These are phyloP conservation scores for Malus hybrid DNA, from an alignment of 331 rosid genomes.

Conservation along the genomic window DNA sequence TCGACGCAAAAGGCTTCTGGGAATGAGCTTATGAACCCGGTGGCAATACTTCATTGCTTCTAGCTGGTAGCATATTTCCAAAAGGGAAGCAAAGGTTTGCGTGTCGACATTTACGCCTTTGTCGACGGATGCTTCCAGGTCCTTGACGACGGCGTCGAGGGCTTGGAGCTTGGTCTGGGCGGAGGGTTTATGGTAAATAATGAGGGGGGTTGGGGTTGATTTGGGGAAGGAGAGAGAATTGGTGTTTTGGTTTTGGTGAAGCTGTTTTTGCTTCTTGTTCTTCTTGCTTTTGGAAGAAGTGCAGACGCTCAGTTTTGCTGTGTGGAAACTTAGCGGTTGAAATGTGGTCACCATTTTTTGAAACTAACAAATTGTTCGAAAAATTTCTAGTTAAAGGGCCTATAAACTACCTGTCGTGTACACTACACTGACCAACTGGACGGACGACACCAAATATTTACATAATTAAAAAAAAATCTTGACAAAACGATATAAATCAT, in stretches of 20 bases:
- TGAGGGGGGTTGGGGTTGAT: constrained; percentile 61
- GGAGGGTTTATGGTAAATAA: constrained; percentile 42
- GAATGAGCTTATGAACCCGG: constrained; percentile 63
- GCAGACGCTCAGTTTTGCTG: constrained; percentile 16
- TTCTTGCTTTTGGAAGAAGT: constrained; percentile 31
- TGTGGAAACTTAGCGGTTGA: constrained; percentile 7
- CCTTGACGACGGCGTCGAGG: constrained; percentile 52
- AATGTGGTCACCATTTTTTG: constrained; percentile 27
- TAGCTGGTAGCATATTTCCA: constrained; percentile 60
- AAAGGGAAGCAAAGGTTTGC: constrained; percentile 58
- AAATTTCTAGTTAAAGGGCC: too few relatives aligned
- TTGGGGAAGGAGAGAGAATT: constrained; percentile 42
- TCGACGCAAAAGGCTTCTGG: constrained; percentile 35
- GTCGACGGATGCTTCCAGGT: constrained; percentile 51
- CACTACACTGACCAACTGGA: too few relatives aligned
- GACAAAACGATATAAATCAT: too few relatives aligned
- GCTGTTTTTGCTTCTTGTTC: constrained; percentile 25
- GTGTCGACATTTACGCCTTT: constrained; percentile 48
- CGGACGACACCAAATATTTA: too few relatives aligned
- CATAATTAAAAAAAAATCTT: too few relatives aligned
- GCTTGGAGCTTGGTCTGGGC: constrained; percentile 61
- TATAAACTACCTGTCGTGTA: too few relatives aligned
- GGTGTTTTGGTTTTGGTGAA: constrained; percentile 16
- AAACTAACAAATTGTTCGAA: too few relatives aligned
- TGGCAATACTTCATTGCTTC: constrained; percentile 39